Conservation (phyloP, 495 filamentous ascomycete genomes). For the Neurospora terricola region DNA sequence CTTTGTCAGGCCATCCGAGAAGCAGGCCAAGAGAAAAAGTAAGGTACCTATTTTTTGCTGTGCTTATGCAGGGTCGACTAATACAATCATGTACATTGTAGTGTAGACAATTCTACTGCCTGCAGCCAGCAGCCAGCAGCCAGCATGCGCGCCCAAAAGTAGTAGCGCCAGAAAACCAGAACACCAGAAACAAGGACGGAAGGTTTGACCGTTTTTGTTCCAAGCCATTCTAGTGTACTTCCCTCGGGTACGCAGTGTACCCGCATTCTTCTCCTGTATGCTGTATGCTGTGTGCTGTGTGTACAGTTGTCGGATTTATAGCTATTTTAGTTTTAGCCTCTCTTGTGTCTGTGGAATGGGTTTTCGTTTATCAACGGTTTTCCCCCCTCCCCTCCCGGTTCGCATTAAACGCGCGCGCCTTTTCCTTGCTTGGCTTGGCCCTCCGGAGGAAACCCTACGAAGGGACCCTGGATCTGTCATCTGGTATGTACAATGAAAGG, state of each 20-base stretch:
- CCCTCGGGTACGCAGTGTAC: not conserved
- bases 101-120: not conserved
- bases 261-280: not conserved
- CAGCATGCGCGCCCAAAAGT: not conserved
- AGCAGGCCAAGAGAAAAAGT: not conserved
- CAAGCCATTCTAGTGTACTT: not conserved
- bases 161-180: not conserved
- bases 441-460: not conserved
- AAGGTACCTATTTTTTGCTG: not conserved
- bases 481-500: not conserved
- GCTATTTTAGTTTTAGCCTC: not conserved
- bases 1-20: not conserved
- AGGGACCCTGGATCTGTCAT: not conserved
- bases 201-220: not conserved
- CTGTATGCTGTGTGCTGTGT: not conserved
- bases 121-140: not conserved
- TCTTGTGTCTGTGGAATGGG: not conserved
- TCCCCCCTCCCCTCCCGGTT: not conserved
- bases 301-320: not conserved
- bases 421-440: not conserved
- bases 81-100: not conserved
- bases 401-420: not conserved
- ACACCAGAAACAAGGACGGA: not conserved
- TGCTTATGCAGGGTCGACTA: not conserved
- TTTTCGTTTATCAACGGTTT: not conserved